A percentile compares a stretch with the other conserved stretches of the same genome.
phyloP scores from a whole-genome alignment of 1,284 basidiomycete species.

The Rhodotorula sp. region DNA sequence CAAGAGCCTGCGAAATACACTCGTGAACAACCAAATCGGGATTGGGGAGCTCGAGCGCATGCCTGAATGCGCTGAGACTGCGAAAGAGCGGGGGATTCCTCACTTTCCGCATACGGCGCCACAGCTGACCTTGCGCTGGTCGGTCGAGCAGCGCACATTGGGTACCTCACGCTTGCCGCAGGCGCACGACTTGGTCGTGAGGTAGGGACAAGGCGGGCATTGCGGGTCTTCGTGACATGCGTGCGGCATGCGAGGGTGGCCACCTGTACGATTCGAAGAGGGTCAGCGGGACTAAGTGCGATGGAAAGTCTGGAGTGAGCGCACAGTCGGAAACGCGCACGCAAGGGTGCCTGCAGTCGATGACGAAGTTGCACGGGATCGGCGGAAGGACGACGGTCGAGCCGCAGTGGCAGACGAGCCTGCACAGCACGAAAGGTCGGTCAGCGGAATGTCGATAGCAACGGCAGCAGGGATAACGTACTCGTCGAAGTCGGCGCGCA shows the following conservation, averaged over 20 bases:
- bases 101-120: conserved; percentile 75
- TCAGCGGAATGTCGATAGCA: background rate
- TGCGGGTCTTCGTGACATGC: conserved; percentile 68
- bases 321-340: conserved; percentile 66
- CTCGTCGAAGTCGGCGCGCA: conserved; percentile 87
- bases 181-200: conserved; percentile 75
- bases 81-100: conserved; percentile 42
- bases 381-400: conserved; percentile 69
- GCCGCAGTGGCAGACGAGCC: conserved; percentile 73
- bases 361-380: conserved; percentile 71
- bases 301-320: background rate
- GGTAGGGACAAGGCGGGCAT: conserved; percentile 81
- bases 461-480: conserved; percentile 49
- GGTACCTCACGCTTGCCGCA: conserved; percentile 78
- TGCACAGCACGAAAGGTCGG: conserved; percentile 45
- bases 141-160: conserved; percentile 69
- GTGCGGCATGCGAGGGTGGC: conserved; percentile 74
- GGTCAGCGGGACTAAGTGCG: background rate
- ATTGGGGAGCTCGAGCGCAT: too few relatives aligned
- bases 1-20: conserved; percentile 57
- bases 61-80: background rate
- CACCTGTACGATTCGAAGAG: conserved; percentile 47
- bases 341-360: conserved; percentile 77
- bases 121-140: conserved; percentile 70
- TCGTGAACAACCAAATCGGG: too few relatives aligned